Conservation (phyloP, 2,329 filamentous ascomycete species). For the Fusarium odoratissimum region DNA sequence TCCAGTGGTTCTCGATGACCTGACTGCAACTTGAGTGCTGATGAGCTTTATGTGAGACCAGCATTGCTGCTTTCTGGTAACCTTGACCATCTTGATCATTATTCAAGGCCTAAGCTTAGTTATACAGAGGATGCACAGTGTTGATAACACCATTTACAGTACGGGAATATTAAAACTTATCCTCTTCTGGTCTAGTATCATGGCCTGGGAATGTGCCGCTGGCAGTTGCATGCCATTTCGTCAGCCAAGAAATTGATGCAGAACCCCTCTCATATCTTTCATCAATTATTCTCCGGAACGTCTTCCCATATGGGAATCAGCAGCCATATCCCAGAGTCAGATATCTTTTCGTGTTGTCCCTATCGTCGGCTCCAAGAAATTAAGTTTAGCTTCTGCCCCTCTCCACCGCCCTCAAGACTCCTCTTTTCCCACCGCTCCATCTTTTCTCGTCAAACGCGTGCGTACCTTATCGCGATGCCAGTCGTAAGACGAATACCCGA, state of each 20-base stretch:
- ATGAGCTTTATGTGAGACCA: rapidly evolving
- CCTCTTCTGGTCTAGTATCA: background rate
- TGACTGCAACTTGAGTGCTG: rapidly evolving
- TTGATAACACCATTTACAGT: background rate
- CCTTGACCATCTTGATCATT: rapidly evolving
- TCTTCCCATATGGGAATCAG: background rate
- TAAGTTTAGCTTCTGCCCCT: background rate
- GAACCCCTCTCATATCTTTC: background rate
- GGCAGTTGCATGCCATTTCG: background rate
- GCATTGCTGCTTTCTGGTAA: background rate
- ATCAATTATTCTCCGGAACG: rapidly evolving
- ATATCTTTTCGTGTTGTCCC: background rate
- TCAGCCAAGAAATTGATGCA: background rate
- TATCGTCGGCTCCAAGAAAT: background rate
- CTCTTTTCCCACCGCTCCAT: conserved; percentile 19
- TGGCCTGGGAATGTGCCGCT: background rate
- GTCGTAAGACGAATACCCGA: conserved; percentile 29
- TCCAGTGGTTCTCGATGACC: rapidly evolving
- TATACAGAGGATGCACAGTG: background rate
- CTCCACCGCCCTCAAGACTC: conserved; percentile 3
- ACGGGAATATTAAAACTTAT: too few species aligned
- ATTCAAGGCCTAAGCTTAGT: background rate
- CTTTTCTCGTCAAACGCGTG: background rate
- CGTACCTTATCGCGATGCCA: conserved; percentile 21
- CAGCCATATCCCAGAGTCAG: rapidly evolving